Conservation (phyloP, 2,329 filamentous ascomycete genomes). For the Zymoseptoria brevis region DNA sequence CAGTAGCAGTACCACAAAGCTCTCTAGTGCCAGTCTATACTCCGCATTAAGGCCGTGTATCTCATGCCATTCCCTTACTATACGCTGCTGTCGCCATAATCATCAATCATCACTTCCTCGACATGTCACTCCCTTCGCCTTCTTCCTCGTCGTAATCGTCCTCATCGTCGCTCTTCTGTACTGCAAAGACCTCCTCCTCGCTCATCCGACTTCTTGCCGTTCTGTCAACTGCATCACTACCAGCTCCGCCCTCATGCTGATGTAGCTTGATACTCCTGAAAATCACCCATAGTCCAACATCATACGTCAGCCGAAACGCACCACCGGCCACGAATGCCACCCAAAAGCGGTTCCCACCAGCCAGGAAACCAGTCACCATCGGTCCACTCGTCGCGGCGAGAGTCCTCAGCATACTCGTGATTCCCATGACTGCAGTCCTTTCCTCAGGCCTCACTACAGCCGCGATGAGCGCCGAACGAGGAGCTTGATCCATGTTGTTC, state of each 20-base stretch:
- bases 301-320: conserved; percentile 47
- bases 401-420: conserved; percentile 54
- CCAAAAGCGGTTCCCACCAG: conserved; percentile 49
- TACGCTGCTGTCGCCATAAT: not conserved
- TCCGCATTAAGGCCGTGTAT: not conserved
- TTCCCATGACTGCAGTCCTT: conserved; percentile 62
- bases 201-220: not conserved
- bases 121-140: not conserved
- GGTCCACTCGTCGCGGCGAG: conserved; percentile 50
- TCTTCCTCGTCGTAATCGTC: not conserved
- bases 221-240: not conserved
- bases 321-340: conserved; percentile 55
- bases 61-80: not conserved
- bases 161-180: not conserved
- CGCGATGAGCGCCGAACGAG: conserved; percentile 57
- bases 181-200: not conserved
- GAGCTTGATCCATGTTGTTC: conserved; percentile 64
- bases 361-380: conserved; percentile 49
- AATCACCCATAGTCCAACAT: conserved; percentile 51
- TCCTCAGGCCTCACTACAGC: conserved; percentile 58
- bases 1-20: too few relatives aligned
- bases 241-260: conserved; percentile 10
- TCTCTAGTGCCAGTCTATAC: not conserved
- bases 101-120: not conserved
- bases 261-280: conserved; percentile 51